Evolutionary conservation across 305 asterid genomes (phyloP), one percentile per base, ranked within the genome.

Genomic region (Euphrasia arctica): DNA sequence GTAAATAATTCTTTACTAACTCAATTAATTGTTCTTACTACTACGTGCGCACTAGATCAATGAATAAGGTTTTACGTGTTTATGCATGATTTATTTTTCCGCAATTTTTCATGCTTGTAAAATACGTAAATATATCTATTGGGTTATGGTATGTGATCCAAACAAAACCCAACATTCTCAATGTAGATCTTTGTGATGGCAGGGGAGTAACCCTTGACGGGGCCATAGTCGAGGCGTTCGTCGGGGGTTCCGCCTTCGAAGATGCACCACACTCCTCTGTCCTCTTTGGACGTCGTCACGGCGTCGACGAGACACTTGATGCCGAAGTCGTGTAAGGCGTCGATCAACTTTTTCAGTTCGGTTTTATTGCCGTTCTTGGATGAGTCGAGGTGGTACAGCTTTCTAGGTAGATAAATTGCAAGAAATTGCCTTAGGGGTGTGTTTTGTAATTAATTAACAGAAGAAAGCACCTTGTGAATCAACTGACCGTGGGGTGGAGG

Each of bases 181-280:
- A 89, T 82, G 71, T 89, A 89, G 4, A 79, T 64, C 63, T 81
- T 79, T 42, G 83, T 77, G 52, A 91, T 58, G 22, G 59, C 11
- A 0, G 90, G 79, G 0, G 95, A 66, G 63, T 82, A 91, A 1
- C 98, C 98, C 69, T 43, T 78, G 5, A 80, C 97, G 32, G 79
- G 92, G 0, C 90, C 95, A 96, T 96, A 91, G 65, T 91, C 95
- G 29, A 91, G 92, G 52, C 89, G 92, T 12, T 43, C 81, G 63
- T 87, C 98, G 8, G 87, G 32, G 0, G 95, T 89, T 25, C 98
- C 97, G 6, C 98, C 98, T 54, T 91, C 95, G 62, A 89, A 91
- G 64, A 87, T 73, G 80, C 78, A 65, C 73, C 84, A 89, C 14
- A 80, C 77, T 34, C 98, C 97, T 8, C 89, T 74, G 45, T 64